Evolutionary conservation across 805 yeast genomes (phyloP).

Genomic region (Candida silvatica): DNA sequence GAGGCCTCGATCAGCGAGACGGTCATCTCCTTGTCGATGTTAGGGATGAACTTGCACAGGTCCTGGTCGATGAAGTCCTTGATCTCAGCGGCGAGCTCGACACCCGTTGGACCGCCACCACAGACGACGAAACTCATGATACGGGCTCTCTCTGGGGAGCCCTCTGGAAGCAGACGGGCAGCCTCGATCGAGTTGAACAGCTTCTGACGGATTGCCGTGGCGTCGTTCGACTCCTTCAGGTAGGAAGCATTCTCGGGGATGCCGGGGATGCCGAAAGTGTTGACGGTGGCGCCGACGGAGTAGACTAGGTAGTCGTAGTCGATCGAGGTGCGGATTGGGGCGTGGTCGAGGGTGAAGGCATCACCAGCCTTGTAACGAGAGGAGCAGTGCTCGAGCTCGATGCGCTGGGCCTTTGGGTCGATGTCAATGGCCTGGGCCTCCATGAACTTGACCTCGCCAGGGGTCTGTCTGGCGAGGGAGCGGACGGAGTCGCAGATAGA

Average conservation of each 20-base stretch:
- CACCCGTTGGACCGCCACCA: conserved; percentile 99
- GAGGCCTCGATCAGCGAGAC: conserved; percentile 86
- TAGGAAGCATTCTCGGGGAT: conserved; percentile 82
- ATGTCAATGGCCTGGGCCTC: conserved; percentile 88
- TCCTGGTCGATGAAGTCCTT: conserved; percentile 94
- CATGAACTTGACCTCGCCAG: conserved; percentile 71
- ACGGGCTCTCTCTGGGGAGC: conserved; percentile 69
- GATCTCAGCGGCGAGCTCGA: conserved; percentile 93
- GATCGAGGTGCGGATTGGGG: conserved; percentile 36
- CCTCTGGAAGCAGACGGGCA: conserved; percentile 71
- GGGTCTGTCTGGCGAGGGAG: conserved; percentile 65
- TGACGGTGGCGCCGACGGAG: conserved; percentile 93
- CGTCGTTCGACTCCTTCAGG: conserved; percentile 85
- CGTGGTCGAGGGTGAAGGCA: conserved; percentile 35
- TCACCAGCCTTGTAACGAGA: conserved; percentile 48
- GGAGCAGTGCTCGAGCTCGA: conserved; percentile 51
- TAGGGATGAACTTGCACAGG: conserved; percentile 82
- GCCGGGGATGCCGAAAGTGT: conserved; percentile 93
- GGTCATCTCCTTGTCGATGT: conserved; percentile 69
- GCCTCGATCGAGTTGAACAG: conserved; percentile 85
- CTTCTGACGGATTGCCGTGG: conserved; percentile 72
- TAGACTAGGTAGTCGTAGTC: conserved; percentile 78
- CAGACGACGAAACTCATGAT: conserved; percentile 84
- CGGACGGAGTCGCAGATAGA: conserved; percentile 93
- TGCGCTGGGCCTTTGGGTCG: conserved; percentile 60